Percentiles rank a stretch among this genome's conserved stretches.
These are phyloP conservation scores for Metarhizium anisopliae DNA, from an alignment of 2,329 filamentous ascomycete genomes.

Conservation along the genomic window DNA sequence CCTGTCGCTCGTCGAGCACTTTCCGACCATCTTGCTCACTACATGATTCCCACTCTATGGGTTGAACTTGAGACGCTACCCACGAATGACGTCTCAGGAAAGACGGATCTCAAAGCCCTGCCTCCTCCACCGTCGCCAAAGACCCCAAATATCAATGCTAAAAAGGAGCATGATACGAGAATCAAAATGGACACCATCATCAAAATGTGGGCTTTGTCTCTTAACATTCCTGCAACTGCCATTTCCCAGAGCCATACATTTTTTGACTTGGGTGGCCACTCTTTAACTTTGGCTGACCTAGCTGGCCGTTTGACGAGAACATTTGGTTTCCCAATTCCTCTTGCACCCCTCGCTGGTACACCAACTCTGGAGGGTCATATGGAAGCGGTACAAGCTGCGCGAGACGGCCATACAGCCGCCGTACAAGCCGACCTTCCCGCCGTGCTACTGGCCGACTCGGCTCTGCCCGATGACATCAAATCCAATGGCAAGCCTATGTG, in stretches of 20 bases:
- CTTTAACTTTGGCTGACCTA: slow-evolving; percentile 66
- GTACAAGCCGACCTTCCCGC: slow-evolving; percentile 68
- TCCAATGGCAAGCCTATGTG: slow-evolving; percentile 43
- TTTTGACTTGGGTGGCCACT: slow-evolving; percentile 75
- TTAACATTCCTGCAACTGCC: slow-evolving; percentile 53
- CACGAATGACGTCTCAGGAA: slow-evolving; percentile 71
- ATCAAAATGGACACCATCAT: slow-evolving; percentile 60
- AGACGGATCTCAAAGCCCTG: slow-evolving; percentile 64
- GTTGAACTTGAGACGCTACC: slow-evolving; percentile 62
- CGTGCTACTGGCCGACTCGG: slow-evolving; percentile 56
- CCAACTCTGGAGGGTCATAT: slow-evolving; percentile 66
- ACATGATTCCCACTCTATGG: slow-evolving; percentile 78
- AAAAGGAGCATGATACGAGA: slow-evolving; percentile 47
- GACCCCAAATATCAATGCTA: slow-evolving; percentile 28
- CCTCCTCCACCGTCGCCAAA: slow-evolving; percentile 53
- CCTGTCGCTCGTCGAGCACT: slow-evolving; percentile 58
- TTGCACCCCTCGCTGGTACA: slow-evolving; percentile 61
- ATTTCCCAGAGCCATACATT: slow-evolving; percentile 68
- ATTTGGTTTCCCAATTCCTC: slow-evolving; percentile 65
- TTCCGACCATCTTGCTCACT: slow-evolving; percentile 61
- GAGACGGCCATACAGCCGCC: slow-evolving; percentile 64
- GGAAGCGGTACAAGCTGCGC: slow-evolving; percentile 58
- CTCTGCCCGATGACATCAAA: slow-evolving; percentile 61
- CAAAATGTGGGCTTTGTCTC: slow-evolving; percentile 61
- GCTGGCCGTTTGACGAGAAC: slow-evolving; percentile 59